Base-by-base conservation (phyloP, 2,329 filamentous ascomycete genomes). In the Colletotrichum endophyticum region DNA sequence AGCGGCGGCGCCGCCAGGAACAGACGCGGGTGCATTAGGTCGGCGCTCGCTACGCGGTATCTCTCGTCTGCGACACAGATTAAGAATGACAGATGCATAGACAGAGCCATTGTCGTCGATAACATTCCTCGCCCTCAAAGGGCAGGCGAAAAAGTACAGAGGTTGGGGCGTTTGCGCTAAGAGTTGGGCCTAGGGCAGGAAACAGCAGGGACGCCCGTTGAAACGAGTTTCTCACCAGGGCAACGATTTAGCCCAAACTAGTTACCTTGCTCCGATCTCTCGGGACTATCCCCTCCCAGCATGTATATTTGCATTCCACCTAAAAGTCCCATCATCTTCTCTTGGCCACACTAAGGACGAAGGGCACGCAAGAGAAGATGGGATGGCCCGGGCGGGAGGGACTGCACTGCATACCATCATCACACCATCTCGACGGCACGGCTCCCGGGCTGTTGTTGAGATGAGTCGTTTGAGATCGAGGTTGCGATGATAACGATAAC, bases 231-330 rank as follows among this genome's bases (percentile, higher is more conserved):
- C 39, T 76, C 64, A 28, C 62, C 73, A 62, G 30, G 32, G 70
- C 64, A 68, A 62, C 64, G 49, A 57, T 30, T 69, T 68, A 39
- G 13, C 73, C 44, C 16, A 39, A 73, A 72, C 15, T 64, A 63
- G 73, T 73, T 73, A 76, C 73, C 63, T 76, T 73, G 64, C 70
- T 66, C 70, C 73, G 64, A 76, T 73, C 63, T 68, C 34, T 68
- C 70, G 73, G 70, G 32, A 69, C 56, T 32, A 67, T 59, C 44
- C 73, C 25, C 22, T 49, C 28, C 28, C 27, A 49, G 57, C 36
- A 22, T 53, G n/a, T 0, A 12, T 36, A 62, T 32, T 63, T 30
- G 8, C 73, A 27, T 67, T 62, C 30, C 53, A 27, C 22, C 32
- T 53, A 44, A 44, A 44, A 44, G 39, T 44, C 34, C 39, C 12